Conservation (phyloP, 306 rosid species). For the Rosa lucieae region DNA sequence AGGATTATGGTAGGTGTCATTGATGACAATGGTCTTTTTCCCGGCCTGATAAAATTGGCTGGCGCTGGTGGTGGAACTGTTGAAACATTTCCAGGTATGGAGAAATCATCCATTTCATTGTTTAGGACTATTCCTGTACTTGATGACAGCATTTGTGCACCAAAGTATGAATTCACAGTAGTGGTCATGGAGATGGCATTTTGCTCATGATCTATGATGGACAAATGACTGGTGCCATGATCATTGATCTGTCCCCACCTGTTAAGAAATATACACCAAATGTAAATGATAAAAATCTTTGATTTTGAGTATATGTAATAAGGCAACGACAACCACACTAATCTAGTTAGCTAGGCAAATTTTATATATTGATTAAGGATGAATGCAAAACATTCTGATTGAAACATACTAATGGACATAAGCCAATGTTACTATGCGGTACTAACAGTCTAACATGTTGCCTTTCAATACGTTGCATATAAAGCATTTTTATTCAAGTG, state of each 20-base stretch:
- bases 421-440: background rate
- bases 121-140: conserved; percentile 83
- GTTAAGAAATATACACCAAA: conserved; percentile 11
- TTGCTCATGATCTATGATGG: conserved; percentile 50
- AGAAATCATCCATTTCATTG: conserved; percentile 92
- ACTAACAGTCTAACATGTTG: background rate
- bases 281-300: background rate
- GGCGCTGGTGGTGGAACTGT: conserved; percentile 67
- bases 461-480: background rate
- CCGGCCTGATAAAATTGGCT: conserved; percentile 70
- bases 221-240: conserved; percentile 83
- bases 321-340: background rate
- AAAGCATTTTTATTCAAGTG: too few relatives aligned
- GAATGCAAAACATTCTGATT: background rate
- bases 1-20: conserved; percentile 81
- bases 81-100: conserved; percentile 54
- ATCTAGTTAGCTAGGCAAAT: background rate
- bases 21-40: conserved; percentile 80
- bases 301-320: background rate
- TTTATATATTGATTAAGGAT: too few relatives aligned
- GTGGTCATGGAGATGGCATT: conserved; percentile 83
- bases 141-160: conserved; percentile 59
- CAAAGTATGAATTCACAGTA: conserved; percentile 69
- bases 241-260: conserved; percentile 82
- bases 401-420: background rate